Conservation (phyloP, 1,139 yeast species). For the Lodderomyces pseudojiufengensis region DNA sequence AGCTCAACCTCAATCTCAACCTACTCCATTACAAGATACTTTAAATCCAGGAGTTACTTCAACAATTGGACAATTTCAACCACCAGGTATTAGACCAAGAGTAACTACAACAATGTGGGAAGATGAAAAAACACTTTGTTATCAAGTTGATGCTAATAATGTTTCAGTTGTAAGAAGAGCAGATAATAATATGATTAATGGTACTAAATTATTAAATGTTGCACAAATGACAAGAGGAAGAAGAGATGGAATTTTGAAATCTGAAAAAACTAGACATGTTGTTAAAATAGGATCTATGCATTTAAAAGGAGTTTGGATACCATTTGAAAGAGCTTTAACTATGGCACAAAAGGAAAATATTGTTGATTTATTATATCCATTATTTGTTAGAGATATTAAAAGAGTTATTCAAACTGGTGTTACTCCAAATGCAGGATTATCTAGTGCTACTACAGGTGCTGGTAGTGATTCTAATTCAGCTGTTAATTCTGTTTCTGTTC, state of each 20-base stretch:
- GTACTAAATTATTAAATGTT: slow-evolving; percentile 69
- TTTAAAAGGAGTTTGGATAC: slow-evolving; percentile 96
- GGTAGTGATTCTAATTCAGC: slow-evolving; percentile 12
- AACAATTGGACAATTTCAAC: slow-evolving; percentile 47
- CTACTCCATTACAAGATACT: slow-evolving; percentile 22
- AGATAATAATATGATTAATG: slow-evolving; percentile 90
- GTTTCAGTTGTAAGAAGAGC: slow-evolving; percentile 91
- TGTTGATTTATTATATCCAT: slow-evolving; percentile 79
- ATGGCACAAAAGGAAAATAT: slow-evolving; percentile 91
- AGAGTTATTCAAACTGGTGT: slow-evolving; percentile 57
- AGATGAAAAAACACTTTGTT: slow-evolving; percentile 90
- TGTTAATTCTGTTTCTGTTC: too few species aligned
- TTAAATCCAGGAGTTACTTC: slow-evolving; percentile 26
- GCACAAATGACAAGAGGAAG: slow-evolving; percentile 58
- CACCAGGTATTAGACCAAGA: slow-evolving; percentile 66
- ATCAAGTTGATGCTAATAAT: slow-evolving; percentile 92
- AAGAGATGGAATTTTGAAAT: slow-evolving; percentile 63
- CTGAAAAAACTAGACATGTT: slow-evolving; percentile 85
- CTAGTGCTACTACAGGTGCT: slow-evolving; percentile 6
- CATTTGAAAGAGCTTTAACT: slow-evolving; percentile 86
- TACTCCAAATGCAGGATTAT: slow-evolving; percentile 27
- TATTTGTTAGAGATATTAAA: slow-evolving; percentile 84
- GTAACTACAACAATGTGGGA: slow-evolving; percentile 98
- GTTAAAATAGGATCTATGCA: slow-evolving; percentile 98
- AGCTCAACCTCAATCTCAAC: slow-evolving; percentile 9